A percentile compares a stretch with the other conserved stretches of the same genome.
phyloP scores from a whole-genome alignment of 371 early-diverging fungal genomes.

The Actinomucor elegans region DNA sequence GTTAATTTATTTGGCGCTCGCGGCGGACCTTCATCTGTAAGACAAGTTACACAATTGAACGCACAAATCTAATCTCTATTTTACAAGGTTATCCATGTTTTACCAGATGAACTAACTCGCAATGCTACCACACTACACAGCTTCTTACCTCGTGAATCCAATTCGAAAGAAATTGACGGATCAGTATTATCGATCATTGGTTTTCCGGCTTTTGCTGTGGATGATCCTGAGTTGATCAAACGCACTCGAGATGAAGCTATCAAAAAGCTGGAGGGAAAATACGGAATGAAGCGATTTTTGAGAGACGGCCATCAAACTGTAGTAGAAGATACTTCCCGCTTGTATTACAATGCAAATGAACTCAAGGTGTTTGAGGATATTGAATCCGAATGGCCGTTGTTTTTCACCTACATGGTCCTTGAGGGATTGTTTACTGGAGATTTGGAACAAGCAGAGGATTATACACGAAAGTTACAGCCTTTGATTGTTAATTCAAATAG shows the following conservation, averaged over 20 bases:
- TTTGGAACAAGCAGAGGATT: constrained; percentile 66
- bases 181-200: constrained; percentile 83
- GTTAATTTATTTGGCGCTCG: constrained; percentile 84
- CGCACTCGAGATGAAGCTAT: constrained; percentile 73
- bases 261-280: constrained; percentile 79
- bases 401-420: constrained; percentile 86
- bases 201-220: constrained; percentile 87
- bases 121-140: constrained; percentile 80
- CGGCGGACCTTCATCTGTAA: constrained; percentile 71
- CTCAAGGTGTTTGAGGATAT: constrained; percentile 81
- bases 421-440: constrained; percentile 80
- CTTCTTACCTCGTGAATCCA: constrained; percentile 83
- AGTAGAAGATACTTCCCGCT: constrained; percentile 73
- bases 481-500: constrained; percentile 67
- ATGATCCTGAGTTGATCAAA: constrained; percentile 63
- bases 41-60: not conserved
- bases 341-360: constrained; percentile 83
- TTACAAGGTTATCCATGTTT: constrained; percentile 71
- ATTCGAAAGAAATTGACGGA: constrained; percentile 88
- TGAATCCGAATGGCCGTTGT: constrained; percentile 92
- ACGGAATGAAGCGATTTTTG: constrained; percentile 86
- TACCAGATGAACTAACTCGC: constrained; percentile 85
- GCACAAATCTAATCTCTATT: not conserved
- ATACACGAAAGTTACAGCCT: constrained; percentile 62
- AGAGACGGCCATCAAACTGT: constrained; percentile 89